Percentiles rank a stretch among this genome's conserved stretches.
phyloP scores from a whole-genome alignment of 192 early-diverging fungal genomes.

The Oehlia diaphana region DNA sequence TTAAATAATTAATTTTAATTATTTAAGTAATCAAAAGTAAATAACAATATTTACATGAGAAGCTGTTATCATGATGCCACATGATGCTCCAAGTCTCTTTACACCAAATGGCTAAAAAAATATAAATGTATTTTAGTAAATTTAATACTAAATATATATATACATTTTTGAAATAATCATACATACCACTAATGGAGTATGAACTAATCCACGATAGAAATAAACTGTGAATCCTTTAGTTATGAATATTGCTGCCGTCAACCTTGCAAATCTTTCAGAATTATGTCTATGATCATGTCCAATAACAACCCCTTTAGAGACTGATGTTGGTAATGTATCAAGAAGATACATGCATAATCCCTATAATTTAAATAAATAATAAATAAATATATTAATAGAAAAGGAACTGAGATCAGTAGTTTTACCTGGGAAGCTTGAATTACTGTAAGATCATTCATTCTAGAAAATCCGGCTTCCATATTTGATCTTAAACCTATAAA shows the following conservation, averaged over 20 bases:
- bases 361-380: slow-evolving; percentile 28
- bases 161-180: not conserved
- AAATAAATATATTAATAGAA: not conserved
- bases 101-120: slow-evolving; percentile 75
- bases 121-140: not conserved
- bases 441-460: slow-evolving; percentile 93
- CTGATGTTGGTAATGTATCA: slow-evolving; percentile 54
- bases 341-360: slow-evolving; percentile 74
- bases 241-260: slow-evolving; percentile 84
- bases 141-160: not conserved
- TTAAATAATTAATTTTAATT: not conserved
- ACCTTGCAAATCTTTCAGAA: slow-evolving; percentile 75
- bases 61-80: slow-evolving; percentile 96
- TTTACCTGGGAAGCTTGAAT: slow-evolving; percentile 84
- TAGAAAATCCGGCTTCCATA: slow-evolving; percentile 93
- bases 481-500: slow-evolving; percentile 75
- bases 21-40: not conserved
- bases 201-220: slow-evolving; percentile 70
- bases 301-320: slow-evolving; percentile 79
- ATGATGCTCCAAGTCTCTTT: slow-evolving; percentile 64
- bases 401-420: not conserved
- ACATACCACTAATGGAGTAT: slow-evolving; percentile 78
- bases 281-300: slow-evolving; percentile 95
- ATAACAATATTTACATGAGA: slow-evolving; percentile 59
- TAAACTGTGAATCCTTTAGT: slow-evolving; percentile 77